Evolutionary conservation across 441 rosid genomes (phyloP).

Genomic region (Mallotus japonicus): DNA sequence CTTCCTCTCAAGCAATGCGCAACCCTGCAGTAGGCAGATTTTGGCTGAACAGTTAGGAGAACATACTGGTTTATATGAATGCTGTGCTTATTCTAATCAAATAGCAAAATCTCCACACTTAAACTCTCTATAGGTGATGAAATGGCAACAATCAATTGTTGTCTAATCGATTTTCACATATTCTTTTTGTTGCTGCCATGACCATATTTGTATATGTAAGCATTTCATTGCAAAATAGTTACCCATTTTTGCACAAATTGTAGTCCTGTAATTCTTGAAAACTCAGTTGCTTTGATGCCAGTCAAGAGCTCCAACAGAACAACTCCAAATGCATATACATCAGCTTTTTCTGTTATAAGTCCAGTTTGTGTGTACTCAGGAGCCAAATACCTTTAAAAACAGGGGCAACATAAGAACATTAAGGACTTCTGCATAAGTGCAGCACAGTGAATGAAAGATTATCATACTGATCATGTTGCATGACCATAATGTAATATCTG

Average conservation of each 20-base stretch:
- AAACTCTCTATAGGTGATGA: not conserved
- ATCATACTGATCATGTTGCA: not conserved
- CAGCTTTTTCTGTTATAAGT: constrained; percentile 50
- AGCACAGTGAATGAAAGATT: not conserved
- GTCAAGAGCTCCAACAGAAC: constrained; percentile 48
- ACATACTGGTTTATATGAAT: not conserved
- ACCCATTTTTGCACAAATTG: constrained; percentile 50
- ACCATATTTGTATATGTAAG: not conserved
- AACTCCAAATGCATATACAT: constrained; percentile 55
- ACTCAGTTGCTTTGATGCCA: constrained; percentile 43
- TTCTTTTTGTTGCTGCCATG: not conserved
- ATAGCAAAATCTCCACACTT: not conserved
- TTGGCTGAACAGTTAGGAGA: not conserved
- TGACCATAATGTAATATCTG: not conserved
- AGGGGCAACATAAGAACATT: not conserved
- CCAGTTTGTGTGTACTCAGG: constrained; percentile 55
- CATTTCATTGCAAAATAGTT: constrained; percentile 12
- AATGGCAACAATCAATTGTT: not conserved
- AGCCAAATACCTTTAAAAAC: constrained; percentile 43
- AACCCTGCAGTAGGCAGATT: constrained; percentile 34
- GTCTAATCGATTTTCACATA: not conserved
- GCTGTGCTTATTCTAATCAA: not conserved
- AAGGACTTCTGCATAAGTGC: not conserved
- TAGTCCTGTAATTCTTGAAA: constrained; percentile 44
- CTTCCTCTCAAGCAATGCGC: constrained; percentile 34